Base-by-base conservation (phyloP, 2,329 filamentous ascomycete genomes). In the Fusarium pseudonygamai region DNA sequence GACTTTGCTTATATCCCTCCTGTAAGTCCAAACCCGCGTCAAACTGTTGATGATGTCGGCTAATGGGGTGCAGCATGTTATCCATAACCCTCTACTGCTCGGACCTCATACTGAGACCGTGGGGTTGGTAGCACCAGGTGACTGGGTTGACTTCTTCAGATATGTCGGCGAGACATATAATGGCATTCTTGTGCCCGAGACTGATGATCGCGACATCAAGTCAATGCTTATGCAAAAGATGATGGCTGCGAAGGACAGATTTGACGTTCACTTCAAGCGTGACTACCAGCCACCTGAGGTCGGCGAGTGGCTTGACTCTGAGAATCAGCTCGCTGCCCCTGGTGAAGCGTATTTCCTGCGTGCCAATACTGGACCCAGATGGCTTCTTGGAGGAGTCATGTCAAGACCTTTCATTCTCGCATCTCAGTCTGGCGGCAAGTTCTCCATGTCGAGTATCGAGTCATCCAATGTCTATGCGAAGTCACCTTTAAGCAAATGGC, bases 81-180 rank as follows among this genome's bases (percentile, higher is more conserved):
- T 90, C 50, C 88, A 90, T 75, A 88, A 89, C 72, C 88, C 88
- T 9, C 85, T 89, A 62, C 81, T 88, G 32, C 80, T 88, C 3
- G 87, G 87, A 3, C 83, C 86, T 0, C 86, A 89, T 69, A 87
- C 87, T 5, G 88, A 90, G 69, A 84, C 84, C 26, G 79, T 87
- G 4, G 87, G 88, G 20, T 78, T 90, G 7, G 86, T 90, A 34
- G 86, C 86, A 0, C 88, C 88, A 0, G 88, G 87, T 10, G 87
- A 88, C 75, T 90, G 88, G 88, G 82, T 89, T 34, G 87, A 90
- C 72, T 90, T 90, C 81, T 90, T 90, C 81, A 84, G 88, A 56
- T 86, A 88, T 75, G 84, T 90, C 13, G 84, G 84, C 34, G 88
- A 90, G 77, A 81, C 85, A 0, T 89, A 86, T 63, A 70, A 80